Percentiles rank a stretch among this genome's conserved stretches.
Conservation (phyloP, 1,139 yeast species). For the Hyphopichia burtonii region DNA sequence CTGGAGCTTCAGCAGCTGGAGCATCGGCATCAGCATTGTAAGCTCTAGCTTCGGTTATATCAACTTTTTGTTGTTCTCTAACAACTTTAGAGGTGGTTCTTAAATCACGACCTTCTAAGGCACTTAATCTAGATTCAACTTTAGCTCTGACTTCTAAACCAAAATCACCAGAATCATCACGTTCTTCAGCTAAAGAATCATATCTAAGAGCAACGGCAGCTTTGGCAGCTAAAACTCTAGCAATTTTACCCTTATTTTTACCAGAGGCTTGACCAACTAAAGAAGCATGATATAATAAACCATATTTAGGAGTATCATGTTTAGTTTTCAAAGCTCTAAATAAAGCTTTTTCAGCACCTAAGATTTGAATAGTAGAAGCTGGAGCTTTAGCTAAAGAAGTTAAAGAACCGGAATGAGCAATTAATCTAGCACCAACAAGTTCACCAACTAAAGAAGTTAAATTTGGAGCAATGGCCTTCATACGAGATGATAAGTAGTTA, state of each 20-base stretch:
- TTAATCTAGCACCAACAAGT: constrained; percentile 96
- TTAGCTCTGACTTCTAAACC: constrained; percentile 91
- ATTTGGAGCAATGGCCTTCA: constrained; percentile 98
- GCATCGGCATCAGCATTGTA: constrained; percentile 96
- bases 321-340: constrained; percentile 98
- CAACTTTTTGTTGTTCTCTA: constrained; percentile 80
- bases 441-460: constrained; percentile 96
- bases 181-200: constrained; percentile 95
- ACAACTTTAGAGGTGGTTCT: constrained; percentile 77
- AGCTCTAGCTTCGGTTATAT: constrained; percentile 77
- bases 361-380: constrained; percentile 96
- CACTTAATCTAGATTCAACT: constrained; percentile 92
- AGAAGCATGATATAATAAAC: constrained; percentile 94
- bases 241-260: constrained; percentile 98
- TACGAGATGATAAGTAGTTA: constrained; percentile 87
- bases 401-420: constrained; percentile 97
- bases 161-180: constrained; percentile 91
- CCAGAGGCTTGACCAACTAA: constrained; percentile 95
- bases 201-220: constrained; percentile 95
- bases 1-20: constrained; percentile 30
- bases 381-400: constrained; percentile 97
- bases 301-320: constrained; percentile 98
- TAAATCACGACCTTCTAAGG: constrained; percentile 91
- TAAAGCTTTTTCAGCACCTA: constrained; percentile 98
- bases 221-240: constrained; percentile 97